phyloP scores from a whole-genome alignment of 345 rosid species.

The Chamaenerion angustifolium region DNA sequence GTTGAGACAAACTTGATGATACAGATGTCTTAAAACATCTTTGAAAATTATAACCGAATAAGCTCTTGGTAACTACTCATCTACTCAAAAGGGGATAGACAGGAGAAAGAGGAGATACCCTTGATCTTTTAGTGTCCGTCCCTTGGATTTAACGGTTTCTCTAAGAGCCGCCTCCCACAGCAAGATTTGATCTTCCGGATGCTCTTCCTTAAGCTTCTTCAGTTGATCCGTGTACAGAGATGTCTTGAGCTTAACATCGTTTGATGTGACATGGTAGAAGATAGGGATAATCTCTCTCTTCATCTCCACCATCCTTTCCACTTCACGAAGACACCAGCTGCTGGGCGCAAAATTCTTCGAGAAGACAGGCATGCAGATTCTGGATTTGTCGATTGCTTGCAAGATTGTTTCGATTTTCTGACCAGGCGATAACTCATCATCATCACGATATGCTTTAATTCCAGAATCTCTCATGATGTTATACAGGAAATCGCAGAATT shows the following conservation, averaged over 20 bases:
- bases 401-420: background rate
- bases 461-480: background rate
- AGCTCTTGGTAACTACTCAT: no score
- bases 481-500: background rate
- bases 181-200: background rate
- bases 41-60: background rate
- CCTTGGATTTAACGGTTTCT: background rate
- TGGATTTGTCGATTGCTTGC: background rate
- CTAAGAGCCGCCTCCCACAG: background rate
- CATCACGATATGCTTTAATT: background rate
- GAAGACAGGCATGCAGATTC: constrained; percentile 1
- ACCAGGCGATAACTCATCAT: background rate
- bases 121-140: background rate
- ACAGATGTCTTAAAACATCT: background rate
- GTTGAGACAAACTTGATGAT: no score
- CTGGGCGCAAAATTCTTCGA: background rate
- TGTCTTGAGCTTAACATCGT: background rate
- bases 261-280: background rate
- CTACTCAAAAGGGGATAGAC: background rate
- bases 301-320: background rate
- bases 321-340: background rate
- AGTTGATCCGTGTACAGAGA: background rate
- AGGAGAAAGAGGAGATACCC: background rate
- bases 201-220: background rate
- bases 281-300: background rate